phyloP scores from a whole-genome alignment of 306 rosid genomes.

The Castanopsis chinensis region DNA sequence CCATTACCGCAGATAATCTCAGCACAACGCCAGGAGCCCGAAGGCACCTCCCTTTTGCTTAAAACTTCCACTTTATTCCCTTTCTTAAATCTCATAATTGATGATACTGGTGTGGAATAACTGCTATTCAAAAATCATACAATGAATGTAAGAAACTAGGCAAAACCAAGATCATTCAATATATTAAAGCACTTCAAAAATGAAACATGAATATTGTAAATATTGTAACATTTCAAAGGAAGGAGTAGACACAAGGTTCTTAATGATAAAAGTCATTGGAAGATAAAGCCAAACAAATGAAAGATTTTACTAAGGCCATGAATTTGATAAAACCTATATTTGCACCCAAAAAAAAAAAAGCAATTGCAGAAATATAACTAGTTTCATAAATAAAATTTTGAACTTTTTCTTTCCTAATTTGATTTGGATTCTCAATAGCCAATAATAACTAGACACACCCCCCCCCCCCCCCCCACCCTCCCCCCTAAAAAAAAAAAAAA shows the following conservation, averaged over 20 bases:
- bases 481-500: not conserved
- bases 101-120: conserved; percentile 16
- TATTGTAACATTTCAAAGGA: not conserved
- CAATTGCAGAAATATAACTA: not conserved
- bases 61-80: conserved; percentile 84
- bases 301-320: too few relatives aligned
- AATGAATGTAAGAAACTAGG: conserved; percentile 22
- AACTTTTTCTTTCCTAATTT: not conserved
- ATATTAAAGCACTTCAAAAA: not conserved
- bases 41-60: conserved; percentile 69
- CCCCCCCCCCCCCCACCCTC: too few relatives aligned
- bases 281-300: too few relatives aligned
- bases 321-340: too few relatives aligned
- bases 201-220: not conserved
- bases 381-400: not conserved
- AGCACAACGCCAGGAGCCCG: conserved; percentile 85
- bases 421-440: not conserved
- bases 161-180: conserved; percentile 11
- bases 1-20: conserved; percentile 75
- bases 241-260: not conserved
- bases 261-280: too few relatives aligned
- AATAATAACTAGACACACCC: too few relatives aligned
- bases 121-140: conserved; percentile 25
- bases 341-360: not conserved
- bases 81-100: conserved; percentile 73